Evolutionary conservation across 1,284 basidiomycete genomes (phyloP), one percentile per base, ranked within the genome.

Genomic region (Abortiporus biennis): DNA sequence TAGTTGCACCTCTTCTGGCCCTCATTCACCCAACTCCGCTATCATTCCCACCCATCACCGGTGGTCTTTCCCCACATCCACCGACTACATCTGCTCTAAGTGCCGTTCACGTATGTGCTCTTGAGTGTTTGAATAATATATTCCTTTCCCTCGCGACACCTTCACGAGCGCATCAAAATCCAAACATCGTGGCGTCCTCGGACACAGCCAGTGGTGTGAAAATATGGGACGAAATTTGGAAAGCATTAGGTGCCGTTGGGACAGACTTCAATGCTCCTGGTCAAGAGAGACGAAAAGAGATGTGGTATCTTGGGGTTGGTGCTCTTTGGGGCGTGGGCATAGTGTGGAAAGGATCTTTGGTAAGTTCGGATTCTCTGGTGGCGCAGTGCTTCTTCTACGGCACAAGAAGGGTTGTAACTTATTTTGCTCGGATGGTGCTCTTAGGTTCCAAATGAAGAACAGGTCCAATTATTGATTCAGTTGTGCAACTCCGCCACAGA

Each of bases 41-140:
- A 21, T 93, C 90, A 3, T 93, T 92, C 65, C 77, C 85, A n/a
- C 85, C 88, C 0, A 19, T 40, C 21, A 64, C 78, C 9, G 71
- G 75, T 16, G 59, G 72, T 3, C 74, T 76, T 4, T 89, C 87
- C 0, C 66, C 73, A 12, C 88, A 93, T 58, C 87, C 88, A 33
- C 91, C 90, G 1, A 92, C 83, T 11, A 93, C 91, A 0, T 88
- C 90, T 8, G 82, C 73, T 5, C 74, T 95, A 29, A 77, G 83
- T 47, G 76, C 82, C 1, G 78, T 95, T 35, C 92, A 95, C 58
- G 71, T 91, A 38, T 74, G 83, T 47, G 89, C 92, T 5, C 71
- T 94, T 38, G 92, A 95, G 61, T 92, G 91, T 52, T 73, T 96
- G 43, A 94, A 92, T 59, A 96, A 97, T 61, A 72, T 93, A 12